Conservation (phyloP, 495 filamentous ascomycete genomes). For the Penicillium longicatenatum region DNA sequence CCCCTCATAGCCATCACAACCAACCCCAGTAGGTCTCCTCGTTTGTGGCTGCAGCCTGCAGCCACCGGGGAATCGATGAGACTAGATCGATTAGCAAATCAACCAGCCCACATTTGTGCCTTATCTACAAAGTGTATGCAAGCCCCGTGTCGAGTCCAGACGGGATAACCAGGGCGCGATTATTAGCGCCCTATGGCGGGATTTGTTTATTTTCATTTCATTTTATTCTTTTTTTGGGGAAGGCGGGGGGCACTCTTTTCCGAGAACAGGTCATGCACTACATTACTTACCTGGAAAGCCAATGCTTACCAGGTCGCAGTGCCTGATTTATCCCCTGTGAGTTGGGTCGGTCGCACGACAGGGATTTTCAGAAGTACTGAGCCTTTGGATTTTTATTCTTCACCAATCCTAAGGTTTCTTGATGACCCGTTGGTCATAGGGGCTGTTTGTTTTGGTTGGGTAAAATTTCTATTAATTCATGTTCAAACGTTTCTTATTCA, state of each 20-base stretch:
- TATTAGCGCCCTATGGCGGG: neutral
- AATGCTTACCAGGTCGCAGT: slow-evolving; percentile 1
- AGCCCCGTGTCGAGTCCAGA: neutral
- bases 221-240: no score
- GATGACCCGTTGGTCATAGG: neutral
- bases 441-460: neutral
- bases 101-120: neutral
- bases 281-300: neutral
- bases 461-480: neutral
- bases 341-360: neutral
- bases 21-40: neutral
- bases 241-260: no score
- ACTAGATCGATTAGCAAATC: neutral
- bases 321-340: neutral
- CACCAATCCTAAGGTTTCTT: neutral
- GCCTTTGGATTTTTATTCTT: neutral
- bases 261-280: neutral
- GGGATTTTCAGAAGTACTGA: neutral
- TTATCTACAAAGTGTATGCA: neutral
- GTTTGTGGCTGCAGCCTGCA: slow-evolving; percentile 4
- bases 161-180: neutral
- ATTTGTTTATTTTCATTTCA: neutral
- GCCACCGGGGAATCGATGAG: slow-evolving; percentile 3
- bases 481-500: neutral
- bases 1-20: neutral